Conservation (phyloP, 768 basidiomycete species). For the Leccinellum rugosiceps region DNA sequence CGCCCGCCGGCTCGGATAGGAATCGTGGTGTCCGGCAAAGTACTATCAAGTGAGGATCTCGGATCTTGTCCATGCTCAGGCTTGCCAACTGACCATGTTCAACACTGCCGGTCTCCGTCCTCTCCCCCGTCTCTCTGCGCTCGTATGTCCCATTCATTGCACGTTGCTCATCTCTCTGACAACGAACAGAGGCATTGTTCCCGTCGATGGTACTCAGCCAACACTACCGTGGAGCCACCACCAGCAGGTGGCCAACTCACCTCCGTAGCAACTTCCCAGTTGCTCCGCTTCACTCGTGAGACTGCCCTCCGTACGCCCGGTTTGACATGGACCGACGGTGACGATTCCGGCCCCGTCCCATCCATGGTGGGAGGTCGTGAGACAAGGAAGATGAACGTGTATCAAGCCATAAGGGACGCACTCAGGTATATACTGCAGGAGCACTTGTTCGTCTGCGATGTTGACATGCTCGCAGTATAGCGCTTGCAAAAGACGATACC, state of each 20-base stretch:
- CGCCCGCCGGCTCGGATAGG: not conserved
- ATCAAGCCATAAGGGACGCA: conserved; percentile 89
- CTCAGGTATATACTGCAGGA: conserved; percentile 53
- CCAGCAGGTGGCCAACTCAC: conserved; percentile 77
- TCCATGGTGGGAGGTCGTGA: conserved; percentile 69
- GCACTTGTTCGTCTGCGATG: not conserved
- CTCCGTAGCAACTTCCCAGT: conserved; percentile 63
- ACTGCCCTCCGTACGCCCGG: conserved; percentile 69
- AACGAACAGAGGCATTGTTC: conserved; percentile 1
- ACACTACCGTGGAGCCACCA: conserved; percentile 55
- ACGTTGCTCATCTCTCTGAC: not conserved
- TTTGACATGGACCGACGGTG: conserved; percentile 67
- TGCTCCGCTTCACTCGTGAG: conserved; percentile 66
- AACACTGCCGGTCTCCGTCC: conserved; percentile 15
- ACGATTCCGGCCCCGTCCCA: conserved; percentile 37
- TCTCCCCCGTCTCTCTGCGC: conserved; percentile 12
- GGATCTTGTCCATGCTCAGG: conserved; percentile 26
- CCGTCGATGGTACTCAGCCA: conserved; percentile 50
- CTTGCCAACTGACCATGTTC: conserved; percentile 23
- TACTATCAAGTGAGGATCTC: conserved; percentile 7
- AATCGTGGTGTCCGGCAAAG: conserved; percentile 7
- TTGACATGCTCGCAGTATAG: conserved; percentile 52
- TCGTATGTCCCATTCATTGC: conserved; percentile 13
- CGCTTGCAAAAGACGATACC: conserved; percentile 78
- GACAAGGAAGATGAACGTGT: conserved; percentile 93